Evolutionary conservation across 768 basidiomycete species (phyloP).

Genomic region (Leucocoprinus sp.): DNA sequence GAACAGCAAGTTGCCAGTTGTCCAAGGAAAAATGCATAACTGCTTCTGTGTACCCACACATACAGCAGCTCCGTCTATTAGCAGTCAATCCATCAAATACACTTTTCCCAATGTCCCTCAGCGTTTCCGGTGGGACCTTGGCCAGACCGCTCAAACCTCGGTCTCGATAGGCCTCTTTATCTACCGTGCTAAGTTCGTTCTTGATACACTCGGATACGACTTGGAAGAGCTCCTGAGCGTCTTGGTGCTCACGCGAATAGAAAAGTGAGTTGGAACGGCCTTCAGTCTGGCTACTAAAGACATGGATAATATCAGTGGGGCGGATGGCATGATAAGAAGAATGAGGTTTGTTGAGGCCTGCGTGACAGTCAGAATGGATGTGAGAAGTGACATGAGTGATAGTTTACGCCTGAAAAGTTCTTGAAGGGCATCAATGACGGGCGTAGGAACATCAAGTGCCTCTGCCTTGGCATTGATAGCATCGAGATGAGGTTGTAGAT

Average conservation of each 20-base stretch:
- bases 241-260: constrained; percentile 90
- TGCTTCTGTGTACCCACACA: constrained; percentile 90
- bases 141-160: constrained; percentile 60
- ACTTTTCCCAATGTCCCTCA: constrained; percentile 37
- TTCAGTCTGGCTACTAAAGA: constrained; percentile 47
- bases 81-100: constrained; percentile 90
- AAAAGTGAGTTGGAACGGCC: constrained; percentile 59
- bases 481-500: constrained; percentile 75
- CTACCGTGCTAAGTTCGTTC: constrained; percentile 70
- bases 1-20: constrained; percentile 74
- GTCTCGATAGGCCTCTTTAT: constrained; percentile 61
- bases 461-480: constrained; percentile 71
- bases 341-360: constrained; percentile 61
- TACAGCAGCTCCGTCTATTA: constrained; percentile 78
- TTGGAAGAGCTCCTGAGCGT: constrained; percentile 97
- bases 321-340: constrained; percentile 54
- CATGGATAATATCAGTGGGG: constrained; percentile 64
- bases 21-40: constrained; percentile 90
- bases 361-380: constrained; percentile 3
- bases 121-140: constrained; percentile 8
- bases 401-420: constrained; percentile 59
- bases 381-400: constrained; percentile 2
- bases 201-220: constrained; percentile 86
- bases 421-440: constrained; percentile 75
- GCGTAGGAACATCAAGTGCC: constrained; percentile 72